phyloP scores from a whole-genome alignment of 2,329 filamentous ascomycete genomes.

The Eutypella sp. region DNA sequence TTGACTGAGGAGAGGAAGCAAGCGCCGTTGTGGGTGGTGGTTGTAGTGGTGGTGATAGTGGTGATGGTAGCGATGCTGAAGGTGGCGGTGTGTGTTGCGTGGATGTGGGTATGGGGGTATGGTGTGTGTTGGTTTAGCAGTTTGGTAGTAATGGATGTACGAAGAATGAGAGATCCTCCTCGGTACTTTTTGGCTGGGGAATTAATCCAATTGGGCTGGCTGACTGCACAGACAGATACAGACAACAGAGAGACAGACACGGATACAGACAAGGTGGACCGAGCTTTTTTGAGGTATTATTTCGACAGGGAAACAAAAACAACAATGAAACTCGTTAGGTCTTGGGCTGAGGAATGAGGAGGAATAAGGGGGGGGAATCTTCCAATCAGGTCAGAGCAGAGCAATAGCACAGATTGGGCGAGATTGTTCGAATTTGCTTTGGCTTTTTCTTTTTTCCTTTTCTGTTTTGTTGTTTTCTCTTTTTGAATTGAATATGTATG shows the following conservation, averaged over 20 bases:
- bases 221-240: too few species aligned
- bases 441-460: neutral
- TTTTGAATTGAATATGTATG: too few species aligned
- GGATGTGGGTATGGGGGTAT: slow-evolving; percentile 9
- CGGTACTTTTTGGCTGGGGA: neutral
- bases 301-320: slow-evolving; percentile 7
- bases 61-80: too few species aligned
- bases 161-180: slow-evolving; percentile 14
- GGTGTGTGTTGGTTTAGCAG: slow-evolving; percentile 1
- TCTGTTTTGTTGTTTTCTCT: too few species aligned
- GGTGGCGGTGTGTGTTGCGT: slow-evolving; percentile 10
- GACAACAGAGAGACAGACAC: too few species aligned
- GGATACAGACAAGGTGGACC: slow-evolving; percentile 1
- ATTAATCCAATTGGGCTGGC: too few species aligned
- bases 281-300: slow-evolving; percentile 20
- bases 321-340: slow-evolving; percentile 11
- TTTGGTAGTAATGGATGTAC: slow-evolving; percentile 5
- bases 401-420: neutral
- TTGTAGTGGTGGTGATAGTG: too few species aligned
- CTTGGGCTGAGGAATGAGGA: slow-evolving; percentile 1
- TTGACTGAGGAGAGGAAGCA: slow-evolving; percentile 2
- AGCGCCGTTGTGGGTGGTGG: slow-evolving; percentile 7
- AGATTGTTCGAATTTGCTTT: neutral
- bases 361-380: too few species aligned
- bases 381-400: too few species aligned